A percentile compares a stretch with the other conserved stretches of the same genome.
phyloP scores from a whole-genome alignment of 1,284 basidiomycete species.

The Xanthoconium separans region DNA sequence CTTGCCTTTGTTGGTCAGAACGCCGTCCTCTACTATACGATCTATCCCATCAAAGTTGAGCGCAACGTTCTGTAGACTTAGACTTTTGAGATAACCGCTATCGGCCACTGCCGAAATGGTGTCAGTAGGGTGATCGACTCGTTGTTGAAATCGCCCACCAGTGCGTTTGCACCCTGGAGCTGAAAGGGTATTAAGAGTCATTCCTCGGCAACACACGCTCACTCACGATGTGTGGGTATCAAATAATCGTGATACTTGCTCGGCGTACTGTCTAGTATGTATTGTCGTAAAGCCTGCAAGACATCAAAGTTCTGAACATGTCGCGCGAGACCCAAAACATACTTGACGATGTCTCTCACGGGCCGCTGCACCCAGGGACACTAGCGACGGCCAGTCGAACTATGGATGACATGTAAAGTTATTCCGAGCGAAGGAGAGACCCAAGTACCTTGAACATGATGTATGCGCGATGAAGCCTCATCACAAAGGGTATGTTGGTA shows the following conservation, averaged over 20 bases:
- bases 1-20: slow-evolving; percentile 37
- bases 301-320: background rate
- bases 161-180: slow-evolving; percentile 41
- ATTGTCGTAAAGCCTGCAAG: slow-evolving; percentile 27
- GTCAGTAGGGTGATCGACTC: background rate
- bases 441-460: slow-evolving; percentile 27
- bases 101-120: slow-evolving; percentile 32
- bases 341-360: slow-evolving; percentile 21
- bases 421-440: background rate
- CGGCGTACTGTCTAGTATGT: slow-evolving; percentile 34
- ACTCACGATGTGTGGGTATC: slow-evolving; percentile 38
- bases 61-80: slow-evolving; percentile 42
- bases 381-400: slow-evolving; percentile 22
- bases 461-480: slow-evolving; percentile 32
- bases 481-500: slow-evolving; percentile 35
- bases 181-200: slow-evolving; percentile 8
- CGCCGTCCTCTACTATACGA: slow-evolving; percentile 36
- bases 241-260: slow-evolving; percentile 36
- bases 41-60: slow-evolving; percentile 41
- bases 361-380: slow-evolving; percentile 6
- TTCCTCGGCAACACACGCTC: background rate
- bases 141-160: slow-evolving; percentile 7
- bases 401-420: background rate
- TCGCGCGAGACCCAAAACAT: background rate
- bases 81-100: slow-evolving; percentile 39